A percentile compares a stretch with the other conserved stretches of the same genome.
Conservation (phyloP, 257 asterid genomes). For the Nicotiana undulata region DNA sequence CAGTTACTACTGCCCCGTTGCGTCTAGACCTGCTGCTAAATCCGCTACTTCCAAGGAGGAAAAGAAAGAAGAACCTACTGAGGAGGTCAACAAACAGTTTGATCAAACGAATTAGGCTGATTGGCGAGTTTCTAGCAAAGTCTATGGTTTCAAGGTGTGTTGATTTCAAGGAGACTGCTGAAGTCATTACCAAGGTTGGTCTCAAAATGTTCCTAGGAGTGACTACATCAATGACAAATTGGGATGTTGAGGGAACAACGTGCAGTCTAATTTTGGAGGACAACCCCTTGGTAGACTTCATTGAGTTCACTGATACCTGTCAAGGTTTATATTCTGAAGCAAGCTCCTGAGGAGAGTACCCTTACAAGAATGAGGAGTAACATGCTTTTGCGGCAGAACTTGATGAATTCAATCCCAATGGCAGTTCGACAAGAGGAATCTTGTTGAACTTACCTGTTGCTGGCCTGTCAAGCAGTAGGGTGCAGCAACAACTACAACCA, state of each 20-base stretch:
- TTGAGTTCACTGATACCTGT: constrained; percentile 94
- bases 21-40: no score
- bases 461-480: constrained; percentile 28
- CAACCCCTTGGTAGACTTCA: constrained; percentile 89
- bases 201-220: constrained; percentile 87
- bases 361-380: no score
- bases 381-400: constrained; percentile 64
- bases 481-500: constrained; percentile 2
- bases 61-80: no score
- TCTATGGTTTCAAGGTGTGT: constrained; percentile 84
- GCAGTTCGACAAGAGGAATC: constrained; percentile 42
- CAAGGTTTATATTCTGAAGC: constrained; percentile 91
- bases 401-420: constrained; percentile 46
- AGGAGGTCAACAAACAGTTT: no score
- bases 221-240: constrained; percentile 64
- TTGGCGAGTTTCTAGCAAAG: constrained; percentile 88
- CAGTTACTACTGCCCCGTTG: no score
- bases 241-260: constrained; percentile 90
- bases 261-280: constrained; percentile 91
- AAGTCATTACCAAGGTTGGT: constrained; percentile 91
- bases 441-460: constrained; percentile 25
- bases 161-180: constrained; percentile 92
- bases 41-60: no score
- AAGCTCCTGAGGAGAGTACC: no score
- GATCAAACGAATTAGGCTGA: constrained; percentile 66